phyloP scores from a whole-genome alignment of 176 grass and related monocot species.

The Calamus simplicifolius region DNA sequence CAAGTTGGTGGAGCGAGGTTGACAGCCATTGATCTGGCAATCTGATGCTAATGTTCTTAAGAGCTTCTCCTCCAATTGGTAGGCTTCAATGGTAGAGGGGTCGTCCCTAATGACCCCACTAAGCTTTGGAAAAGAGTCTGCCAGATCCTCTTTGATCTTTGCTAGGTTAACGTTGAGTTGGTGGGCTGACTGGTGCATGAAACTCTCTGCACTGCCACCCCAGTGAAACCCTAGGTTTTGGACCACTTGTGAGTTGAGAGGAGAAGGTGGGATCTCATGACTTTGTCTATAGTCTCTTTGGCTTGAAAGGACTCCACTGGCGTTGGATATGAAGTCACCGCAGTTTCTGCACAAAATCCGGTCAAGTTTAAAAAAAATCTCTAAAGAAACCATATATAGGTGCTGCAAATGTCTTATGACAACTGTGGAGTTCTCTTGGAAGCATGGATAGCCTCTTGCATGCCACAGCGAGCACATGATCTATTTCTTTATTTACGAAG shows the following conservation, averaged over 20 bases:
- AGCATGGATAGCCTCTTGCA: too few relatives aligned
- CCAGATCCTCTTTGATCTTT: constrained; percentile 41
- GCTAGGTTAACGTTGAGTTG: constrained; percentile 15
- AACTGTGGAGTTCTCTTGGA: too few relatives aligned
- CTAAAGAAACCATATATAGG: too few relatives aligned
- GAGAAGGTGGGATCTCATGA: constrained; percentile 22
- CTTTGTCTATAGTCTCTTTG: constrained; percentile 26
- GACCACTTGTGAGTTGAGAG: constrained; percentile 44
- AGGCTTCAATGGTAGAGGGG: constrained; percentile 5
- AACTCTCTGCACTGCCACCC: constrained; percentile 23
- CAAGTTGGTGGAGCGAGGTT: background rate
- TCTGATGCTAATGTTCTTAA: constrained; percentile 15
- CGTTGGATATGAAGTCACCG: constrained; percentile 23
- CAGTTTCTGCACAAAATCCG: constrained; percentile 26
- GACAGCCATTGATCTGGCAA: constrained; percentile 18
- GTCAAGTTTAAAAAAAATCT: background rate
- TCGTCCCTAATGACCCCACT: background rate
- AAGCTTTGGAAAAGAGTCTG: constrained; percentile 12
- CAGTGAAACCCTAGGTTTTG: constrained; percentile 89
- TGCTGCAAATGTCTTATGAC: too few relatives aligned
- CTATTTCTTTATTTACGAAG: too few relatives aligned
- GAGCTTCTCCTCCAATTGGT: constrained; percentile 17
- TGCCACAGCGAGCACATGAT: too few relatives aligned
- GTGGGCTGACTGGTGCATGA: constrained; percentile 22
- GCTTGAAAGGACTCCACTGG: constrained; percentile 25